Conservation (phyloP, 1,139 yeast genomes). For the Meyerozyma sp. region DNA sequence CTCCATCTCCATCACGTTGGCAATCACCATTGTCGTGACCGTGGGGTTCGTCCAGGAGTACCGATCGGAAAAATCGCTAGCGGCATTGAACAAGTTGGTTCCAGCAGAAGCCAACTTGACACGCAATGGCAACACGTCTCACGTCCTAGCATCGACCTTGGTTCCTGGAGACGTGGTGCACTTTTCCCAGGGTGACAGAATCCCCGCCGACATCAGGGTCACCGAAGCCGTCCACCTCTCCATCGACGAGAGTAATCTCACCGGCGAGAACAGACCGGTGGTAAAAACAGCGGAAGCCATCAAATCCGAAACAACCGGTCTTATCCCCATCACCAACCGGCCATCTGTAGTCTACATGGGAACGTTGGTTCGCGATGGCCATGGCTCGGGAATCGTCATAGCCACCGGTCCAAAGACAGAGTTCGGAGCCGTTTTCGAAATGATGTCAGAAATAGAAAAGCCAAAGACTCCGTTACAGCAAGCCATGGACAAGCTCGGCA, state of each 20-base stretch:
- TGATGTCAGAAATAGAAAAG: constrained; percentile 91
- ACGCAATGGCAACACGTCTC: constrained; percentile 67
- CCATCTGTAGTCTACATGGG: constrained; percentile 88
- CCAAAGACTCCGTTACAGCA: constrained; percentile 94
- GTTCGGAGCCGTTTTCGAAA: constrained; percentile 80
- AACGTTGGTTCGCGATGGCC: constrained; percentile 90
- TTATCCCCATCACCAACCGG: constrained; percentile 58
- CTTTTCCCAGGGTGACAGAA: constrained; percentile 85
- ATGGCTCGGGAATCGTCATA: constrained; percentile 87
- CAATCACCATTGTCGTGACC: constrained; percentile 83
- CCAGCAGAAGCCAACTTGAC: constrained; percentile 92
- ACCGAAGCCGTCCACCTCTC: constrained; percentile 70
- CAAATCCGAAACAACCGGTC: constrained; percentile 10
- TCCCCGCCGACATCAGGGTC: constrained; percentile 89
- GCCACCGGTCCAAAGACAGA: constrained; percentile 87
- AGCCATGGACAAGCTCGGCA: constrained; percentile 92
- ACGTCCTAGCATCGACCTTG: constrained; percentile 76
- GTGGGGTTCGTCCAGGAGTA: constrained; percentile 97
- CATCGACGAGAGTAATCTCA: constrained; percentile 86
- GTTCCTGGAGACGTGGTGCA: constrained; percentile 95
- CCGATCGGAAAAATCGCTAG: constrained; percentile 86
- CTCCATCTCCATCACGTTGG: constrained; percentile 82
- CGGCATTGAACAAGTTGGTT: constrained; percentile 84
- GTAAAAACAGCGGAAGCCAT: constrained; percentile 47
- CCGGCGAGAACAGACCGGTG: constrained; percentile 91